Base-by-base conservation (phyloP, 768 basidiomycete genomes). In the Hypholoma fasciculare region DNA sequence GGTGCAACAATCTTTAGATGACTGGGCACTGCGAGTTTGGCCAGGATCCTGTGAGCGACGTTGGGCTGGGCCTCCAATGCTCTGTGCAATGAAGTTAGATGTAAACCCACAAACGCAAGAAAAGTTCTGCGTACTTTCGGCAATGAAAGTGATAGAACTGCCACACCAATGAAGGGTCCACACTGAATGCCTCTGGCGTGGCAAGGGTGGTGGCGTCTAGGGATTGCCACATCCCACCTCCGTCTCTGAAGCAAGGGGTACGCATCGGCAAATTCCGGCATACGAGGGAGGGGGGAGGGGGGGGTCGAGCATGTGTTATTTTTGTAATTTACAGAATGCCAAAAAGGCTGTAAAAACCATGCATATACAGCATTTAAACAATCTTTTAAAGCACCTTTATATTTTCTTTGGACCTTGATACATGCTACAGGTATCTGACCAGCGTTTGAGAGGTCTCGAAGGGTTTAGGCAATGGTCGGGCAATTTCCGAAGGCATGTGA, bases 111-210 rank as follows among this genome's bases (percentile, higher is more conserved):
- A 7, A 7, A 42, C 8, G 19, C 12, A 37, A 17, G 9, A 7
- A 11, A 17, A 39, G 27, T 38, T 7, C 27, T 26, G 49, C 71
- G 59, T 56, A 77, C 76, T 67, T 69, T 60, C 72, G 67, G 30
- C 80, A 71, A 30, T 79, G 67, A 49, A 74, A 73, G 55, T 82
- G 79, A 56, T 78, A 82, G 65, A 82, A 83, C 39, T 65, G 76
- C 79, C 80, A 81, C 3, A 78, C 73, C 1, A 67, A 61, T 19
- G 68, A 69, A 1, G 76, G 80, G 56, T 79, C 70, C 26, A 72
- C 68, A 9, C 64, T 57, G 61, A 78, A 81, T 0, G 77, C 78
- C 46, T 74, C 67, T 0, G 75, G 78, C 1, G 76, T 76, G 2
- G 77, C 77, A 26, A 65, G 60, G 13, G 51, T 52, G 7, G 46